Percentiles rank a stretch among this genome's conserved stretches.
Evolutionary conservation across 192 early-diverging fungal genomes (phyloP).

Genomic region (Pilaira anomala): DNA sequence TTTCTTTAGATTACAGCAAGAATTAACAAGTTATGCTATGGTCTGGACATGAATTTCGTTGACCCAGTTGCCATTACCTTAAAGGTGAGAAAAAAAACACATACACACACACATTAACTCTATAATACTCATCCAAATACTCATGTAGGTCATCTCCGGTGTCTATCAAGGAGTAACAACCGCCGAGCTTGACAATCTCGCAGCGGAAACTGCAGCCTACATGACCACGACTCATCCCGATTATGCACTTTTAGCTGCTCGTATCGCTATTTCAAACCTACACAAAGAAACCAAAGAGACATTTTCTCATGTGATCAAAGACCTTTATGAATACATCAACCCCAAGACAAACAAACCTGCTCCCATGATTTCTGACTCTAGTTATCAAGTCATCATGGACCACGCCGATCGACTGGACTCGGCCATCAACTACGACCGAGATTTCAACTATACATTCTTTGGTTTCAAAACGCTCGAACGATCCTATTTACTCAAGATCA

Average conservation of each 20-base stretch:
- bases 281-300: conserved; percentile 84
- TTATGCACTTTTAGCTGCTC: conserved; percentile 95
- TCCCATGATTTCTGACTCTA: conserved; percentile 88
- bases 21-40: conserved; percentile 96
- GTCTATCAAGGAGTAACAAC: conserved; percentile 88
- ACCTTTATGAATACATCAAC: conserved; percentile 84
- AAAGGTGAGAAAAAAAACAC: conserved; percentile 89
- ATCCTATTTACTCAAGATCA: conserved; percentile 87
- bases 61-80: conserved; percentile 92
- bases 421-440: conserved; percentile 96
- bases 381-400: conserved; percentile 62
- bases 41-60: conserved; percentile 91
- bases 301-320: conserved; percentile 83
- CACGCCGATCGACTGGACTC: conserved; percentile 85
- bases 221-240: conserved; percentile 96
- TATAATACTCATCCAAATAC: conserved; percentile 24
- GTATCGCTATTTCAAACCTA: conserved; percentile 96
- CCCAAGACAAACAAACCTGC: conserved; percentile 84
- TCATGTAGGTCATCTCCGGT: conserved; percentile 62
- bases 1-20: conserved; percentile 80
- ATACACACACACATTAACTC: too few species aligned
- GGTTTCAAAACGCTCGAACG: conserved; percentile 99
- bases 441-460: conserved; percentile 98
- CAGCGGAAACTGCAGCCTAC: conserved; percentile 87
- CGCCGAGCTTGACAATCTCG: conserved; percentile 84